phyloP scores from a whole-genome alignment of 495 filamentous ascomycete genomes.

The Aspergillus nidulans region DNA sequence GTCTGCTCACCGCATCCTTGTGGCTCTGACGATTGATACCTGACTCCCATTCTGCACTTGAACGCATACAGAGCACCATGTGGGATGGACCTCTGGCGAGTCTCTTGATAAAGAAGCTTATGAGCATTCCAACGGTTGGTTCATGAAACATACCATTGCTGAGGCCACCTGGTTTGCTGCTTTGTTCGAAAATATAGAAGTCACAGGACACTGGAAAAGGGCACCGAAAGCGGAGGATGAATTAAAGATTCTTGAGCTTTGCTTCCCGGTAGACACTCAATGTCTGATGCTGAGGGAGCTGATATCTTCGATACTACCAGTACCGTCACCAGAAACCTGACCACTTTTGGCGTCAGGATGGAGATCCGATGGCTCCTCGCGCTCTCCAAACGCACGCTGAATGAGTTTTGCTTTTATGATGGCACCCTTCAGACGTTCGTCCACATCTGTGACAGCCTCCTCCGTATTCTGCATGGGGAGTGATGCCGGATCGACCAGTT shows the following conservation, averaged over 20 bases:
- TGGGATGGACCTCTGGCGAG: background rate
- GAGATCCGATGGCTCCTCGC: constrained; percentile 26
- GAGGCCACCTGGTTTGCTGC: background rate
- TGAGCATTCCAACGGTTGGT: background rate
- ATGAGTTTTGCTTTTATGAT: constrained; percentile 77
- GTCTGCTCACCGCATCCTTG: too few species aligned
- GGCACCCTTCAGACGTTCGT: constrained; percentile 76
- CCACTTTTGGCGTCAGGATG: constrained; percentile 25
- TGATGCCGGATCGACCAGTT: constrained; percentile 73
- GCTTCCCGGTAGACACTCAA: constrained; percentile 21
- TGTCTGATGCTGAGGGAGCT: constrained; percentile 44
- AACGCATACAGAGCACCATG: background rate
- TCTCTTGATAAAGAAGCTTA: background rate
- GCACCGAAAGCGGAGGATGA: background rate
- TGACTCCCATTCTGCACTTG: too few species aligned
- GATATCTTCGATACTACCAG: constrained; percentile 54
- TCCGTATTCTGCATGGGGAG: constrained; percentile 75
- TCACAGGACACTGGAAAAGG: background rate
- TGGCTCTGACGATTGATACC: too few species aligned
- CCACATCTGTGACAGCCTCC: constrained; percentile 78
- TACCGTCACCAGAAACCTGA: constrained; percentile 33
- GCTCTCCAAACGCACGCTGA: constrained; percentile 64
- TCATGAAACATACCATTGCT: background rate
- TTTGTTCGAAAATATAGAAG: background rate
- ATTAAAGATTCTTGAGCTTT: too few species aligned